These are phyloP conservation scores for Sporothrix pseudoabietina DNA, from an alignment of 2,329 filamentous ascomycete genomes.

Conservation along the genomic window DNA sequence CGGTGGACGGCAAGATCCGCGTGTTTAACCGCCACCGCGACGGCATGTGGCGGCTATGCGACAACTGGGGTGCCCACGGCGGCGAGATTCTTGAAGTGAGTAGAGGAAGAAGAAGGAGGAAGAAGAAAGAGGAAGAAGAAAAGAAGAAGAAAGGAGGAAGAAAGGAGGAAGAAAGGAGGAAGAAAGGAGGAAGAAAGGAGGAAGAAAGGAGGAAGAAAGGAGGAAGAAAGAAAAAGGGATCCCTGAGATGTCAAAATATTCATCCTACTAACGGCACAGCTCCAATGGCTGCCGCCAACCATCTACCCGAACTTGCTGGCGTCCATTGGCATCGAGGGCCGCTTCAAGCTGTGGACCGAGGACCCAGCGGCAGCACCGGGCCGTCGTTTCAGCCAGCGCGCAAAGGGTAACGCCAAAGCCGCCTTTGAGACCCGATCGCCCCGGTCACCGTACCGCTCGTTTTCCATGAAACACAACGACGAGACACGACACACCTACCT, in stretches of 20 bases:
- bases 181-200: not conserved
- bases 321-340: slow-evolving; percentile 85
- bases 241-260: too few species aligned
- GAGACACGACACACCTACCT: slow-evolving; percentile 80
- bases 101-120: too few species aligned
- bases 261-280: slow-evolving; percentile 44
- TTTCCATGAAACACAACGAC: slow-evolving; percentile 82
- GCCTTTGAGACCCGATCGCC: slow-evolving; percentile 60
- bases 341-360: slow-evolving; percentile 91
- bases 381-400: slow-evolving; percentile 74
- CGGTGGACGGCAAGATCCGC: slow-evolving; percentile 88
- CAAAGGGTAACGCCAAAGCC: slow-evolving; percentile 48
- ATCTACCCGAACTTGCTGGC: slow-evolving; percentile 83
- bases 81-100: slow-evolving; percentile 75
- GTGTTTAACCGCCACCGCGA: slow-evolving; percentile 85
- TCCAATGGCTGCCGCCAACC: slow-evolving; percentile 91
- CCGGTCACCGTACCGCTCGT: slow-evolving; percentile 72
- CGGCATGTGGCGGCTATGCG: slow-evolving; percentile 74
- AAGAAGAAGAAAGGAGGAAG: too few species aligned
- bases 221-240: not conserved
- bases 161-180: too few species aligned
- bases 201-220: too few species aligned
- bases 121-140: not conserved
- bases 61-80: slow-evolving; percentile 88
- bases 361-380: slow-evolving; percentile 79